phyloP scores from a whole-genome alignment of 1,284 basidiomycete genomes.

The Jaminaea rosea region DNA sequence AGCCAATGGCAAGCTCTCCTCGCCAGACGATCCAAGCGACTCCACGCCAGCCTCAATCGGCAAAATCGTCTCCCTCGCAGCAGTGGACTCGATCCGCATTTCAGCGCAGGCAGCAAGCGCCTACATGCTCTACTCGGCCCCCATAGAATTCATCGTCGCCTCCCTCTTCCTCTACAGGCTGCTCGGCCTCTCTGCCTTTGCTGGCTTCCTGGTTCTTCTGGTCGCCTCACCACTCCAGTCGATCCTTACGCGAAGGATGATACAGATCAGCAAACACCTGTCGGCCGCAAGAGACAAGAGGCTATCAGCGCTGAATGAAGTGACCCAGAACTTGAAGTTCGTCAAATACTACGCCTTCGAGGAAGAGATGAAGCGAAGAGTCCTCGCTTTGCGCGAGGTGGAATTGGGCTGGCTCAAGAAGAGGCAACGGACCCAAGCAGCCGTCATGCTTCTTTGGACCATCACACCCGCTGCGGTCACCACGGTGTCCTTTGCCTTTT shows the following conservation, averaged over 20 bases:
- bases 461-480: slow-evolving; percentile 20
- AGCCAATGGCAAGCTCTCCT: background rate
- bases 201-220: slow-evolving; percentile 17
- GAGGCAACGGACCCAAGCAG: slow-evolving; percentile 1
- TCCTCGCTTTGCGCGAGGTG: slow-evolving; percentile 9
- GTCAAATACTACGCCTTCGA: slow-evolving; percentile 38
- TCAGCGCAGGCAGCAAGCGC: slow-evolving; percentile 4
- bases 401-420: slow-evolving; percentile 13
- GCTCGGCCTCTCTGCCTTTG: slow-evolving; percentile 24
- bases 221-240: slow-evolving; percentile 19
- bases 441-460: slow-evolving; percentile 8
- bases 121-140: slow-evolving; percentile 15
- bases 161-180: slow-evolving; percentile 24
- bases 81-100: slow-evolving; percentile 15
- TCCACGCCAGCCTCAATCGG: slow-evolving; percentile 20
- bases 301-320: slow-evolving; percentile 20
- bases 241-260: slow-evolving; percentile 4
- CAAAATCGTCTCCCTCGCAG: slow-evolving; percentile 20
- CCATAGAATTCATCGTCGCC: slow-evolving; percentile 21
- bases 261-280: slow-evolving; percentile 1
- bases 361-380: slow-evolving; percentile 12
- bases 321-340: slow-evolving; percentile 23
- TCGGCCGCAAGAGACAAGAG: slow-evolving; percentile 19
- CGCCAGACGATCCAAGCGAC: slow-evolving; percentile 10
- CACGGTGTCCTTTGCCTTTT: slow-evolving; percentile 22